Conservation (phyloP, 257 asterid species). For the Nicotiana benthamiana region DNA sequence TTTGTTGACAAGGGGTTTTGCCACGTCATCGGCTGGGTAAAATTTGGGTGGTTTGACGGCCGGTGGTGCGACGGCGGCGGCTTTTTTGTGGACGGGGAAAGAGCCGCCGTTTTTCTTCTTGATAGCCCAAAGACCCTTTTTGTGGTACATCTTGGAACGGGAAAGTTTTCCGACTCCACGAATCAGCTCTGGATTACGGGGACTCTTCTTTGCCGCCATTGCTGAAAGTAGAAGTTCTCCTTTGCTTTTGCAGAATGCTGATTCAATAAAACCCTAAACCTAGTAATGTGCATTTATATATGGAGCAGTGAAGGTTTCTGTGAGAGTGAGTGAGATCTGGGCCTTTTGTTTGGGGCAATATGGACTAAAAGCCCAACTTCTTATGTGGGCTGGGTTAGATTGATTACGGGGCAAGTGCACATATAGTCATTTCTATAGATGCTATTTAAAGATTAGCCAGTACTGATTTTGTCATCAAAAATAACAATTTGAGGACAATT, state of each 20-base stretch:
- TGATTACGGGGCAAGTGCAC: too few relatives aligned
- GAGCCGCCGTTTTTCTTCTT: constrained; percentile 8
- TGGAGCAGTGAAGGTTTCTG: background rate
- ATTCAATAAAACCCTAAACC: background rate
- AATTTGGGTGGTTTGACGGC: background rate
- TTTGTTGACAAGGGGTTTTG: constrained; percentile 8
- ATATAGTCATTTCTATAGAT: too few relatives aligned
- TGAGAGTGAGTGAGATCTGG: background rate
- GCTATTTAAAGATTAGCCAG: too few relatives aligned
- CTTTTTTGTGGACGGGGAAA: constrained; percentile 3
- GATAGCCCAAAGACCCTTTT: constrained; percentile 15
- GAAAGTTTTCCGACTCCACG: constrained; percentile 4
- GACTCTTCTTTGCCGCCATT: constrained; percentile 16
- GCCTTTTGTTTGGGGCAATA: background rate
- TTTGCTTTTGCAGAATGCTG: background rate
- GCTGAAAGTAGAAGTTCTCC: background rate
- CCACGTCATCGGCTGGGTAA: constrained; percentile 13
- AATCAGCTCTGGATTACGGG: constrained; percentile 10
- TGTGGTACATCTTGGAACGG: constrained; percentile 14
- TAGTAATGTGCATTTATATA: background rate
- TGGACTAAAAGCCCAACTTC: background rate
- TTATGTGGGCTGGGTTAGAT: background rate
- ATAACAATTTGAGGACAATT: too few relatives aligned
- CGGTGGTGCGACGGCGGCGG: background rate
- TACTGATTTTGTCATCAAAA: too few relatives aligned